Evolutionary conservation across 495 filamentous ascomycete genomes (phyloP).

Genomic region (Parachaetomium inaequale): DNA sequence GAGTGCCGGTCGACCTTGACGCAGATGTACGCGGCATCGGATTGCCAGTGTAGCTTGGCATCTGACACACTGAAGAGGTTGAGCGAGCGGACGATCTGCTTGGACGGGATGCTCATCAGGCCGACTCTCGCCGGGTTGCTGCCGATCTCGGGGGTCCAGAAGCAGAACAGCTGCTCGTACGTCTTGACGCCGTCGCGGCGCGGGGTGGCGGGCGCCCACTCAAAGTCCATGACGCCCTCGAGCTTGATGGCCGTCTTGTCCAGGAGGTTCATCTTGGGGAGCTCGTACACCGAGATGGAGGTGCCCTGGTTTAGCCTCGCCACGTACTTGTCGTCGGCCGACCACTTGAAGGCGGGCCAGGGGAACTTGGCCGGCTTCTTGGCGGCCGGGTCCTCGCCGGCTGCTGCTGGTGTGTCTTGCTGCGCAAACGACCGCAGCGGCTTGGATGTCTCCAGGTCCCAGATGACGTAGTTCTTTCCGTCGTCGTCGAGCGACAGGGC

Average conservation of each 20-base stretch:
- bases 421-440: constrained; percentile 88
- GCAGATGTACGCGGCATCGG: constrained; percentile 85
- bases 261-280: constrained; percentile 85
- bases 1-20: constrained; percentile 98
- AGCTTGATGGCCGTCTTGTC: constrained; percentile 89
- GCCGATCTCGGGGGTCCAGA: constrained; percentile 98
- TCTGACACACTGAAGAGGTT: constrained; percentile 98
- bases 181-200: constrained; percentile 75
- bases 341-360: constrained; percentile 99
- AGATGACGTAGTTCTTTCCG: constrained; percentile 98
- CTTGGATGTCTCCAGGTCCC: constrained; percentile 90
- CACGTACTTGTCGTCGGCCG: constrained; percentile 93
- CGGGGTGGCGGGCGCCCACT: constrained; percentile 85
- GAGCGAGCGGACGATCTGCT: constrained; percentile 85
- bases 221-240: constrained; percentile 94
- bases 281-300: constrained; percentile 90
- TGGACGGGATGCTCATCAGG: constrained; percentile 92
- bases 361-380: constrained; percentile 85
- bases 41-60: constrained; percentile 97
- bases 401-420: constrained; percentile 68
- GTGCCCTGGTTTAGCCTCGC: constrained; percentile 84
- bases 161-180: constrained; percentile 94
- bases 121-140: constrained; percentile 97
- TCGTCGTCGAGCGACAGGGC: constrained; percentile 85
- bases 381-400: constrained; percentile 33